phyloP scores from a whole-genome alignment of 1,284 basidiomycete genomes.

The Phylloboletellus chloephorus region DNA sequence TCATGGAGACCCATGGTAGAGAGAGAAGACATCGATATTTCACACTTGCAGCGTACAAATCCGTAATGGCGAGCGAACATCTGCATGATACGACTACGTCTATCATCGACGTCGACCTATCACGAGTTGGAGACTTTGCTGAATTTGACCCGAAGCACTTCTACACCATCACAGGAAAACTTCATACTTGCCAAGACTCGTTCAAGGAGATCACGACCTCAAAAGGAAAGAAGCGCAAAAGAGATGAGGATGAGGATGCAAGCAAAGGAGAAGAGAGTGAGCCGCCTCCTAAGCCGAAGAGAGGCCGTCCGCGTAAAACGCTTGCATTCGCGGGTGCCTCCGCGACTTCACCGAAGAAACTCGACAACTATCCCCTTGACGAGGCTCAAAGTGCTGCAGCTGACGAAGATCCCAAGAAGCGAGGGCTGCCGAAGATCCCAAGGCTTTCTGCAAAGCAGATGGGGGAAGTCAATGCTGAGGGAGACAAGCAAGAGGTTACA shows the following conservation, averaged over 20 bases:
- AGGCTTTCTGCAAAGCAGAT: not conserved
- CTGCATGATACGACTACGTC: slow-evolving; percentile 45
- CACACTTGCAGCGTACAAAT: slow-evolving; percentile 56
- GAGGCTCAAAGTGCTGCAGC: not conserved
- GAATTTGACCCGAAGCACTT: slow-evolving; percentile 42
- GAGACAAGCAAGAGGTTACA: not conserved
- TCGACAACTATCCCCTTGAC: slow-evolving; percentile 26
- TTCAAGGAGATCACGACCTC: slow-evolving; percentile 33
- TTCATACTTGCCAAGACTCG: slow-evolving; percentile 46
- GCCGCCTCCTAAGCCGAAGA: slow-evolving; percentile 32
- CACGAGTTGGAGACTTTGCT: slow-evolving; percentile 50
- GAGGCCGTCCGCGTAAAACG: slow-evolving; percentile 36
- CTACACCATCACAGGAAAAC: slow-evolving; percentile 42
- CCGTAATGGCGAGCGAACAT: slow-evolving; percentile 52
- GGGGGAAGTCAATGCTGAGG: not conserved
- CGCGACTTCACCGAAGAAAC: slow-evolving; percentile 20
- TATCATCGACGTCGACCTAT: slow-evolving; percentile 43
- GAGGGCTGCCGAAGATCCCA: slow-evolving; percentile 32
- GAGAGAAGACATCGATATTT: slow-evolving; percentile 78
- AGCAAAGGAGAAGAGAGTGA: slow-evolving; percentile 26
- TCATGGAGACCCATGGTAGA: slow-evolving; percentile 72
- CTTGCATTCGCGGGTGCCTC: slow-evolving; percentile 10
- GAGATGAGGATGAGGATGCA: slow-evolving; percentile 11
- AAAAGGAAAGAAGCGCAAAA: slow-evolving; percentile 31
- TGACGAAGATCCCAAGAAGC: slow-evolving; percentile 30